Conservation (phyloP, 345 rosid genomes). For the Pistacia atlantica region DNA sequence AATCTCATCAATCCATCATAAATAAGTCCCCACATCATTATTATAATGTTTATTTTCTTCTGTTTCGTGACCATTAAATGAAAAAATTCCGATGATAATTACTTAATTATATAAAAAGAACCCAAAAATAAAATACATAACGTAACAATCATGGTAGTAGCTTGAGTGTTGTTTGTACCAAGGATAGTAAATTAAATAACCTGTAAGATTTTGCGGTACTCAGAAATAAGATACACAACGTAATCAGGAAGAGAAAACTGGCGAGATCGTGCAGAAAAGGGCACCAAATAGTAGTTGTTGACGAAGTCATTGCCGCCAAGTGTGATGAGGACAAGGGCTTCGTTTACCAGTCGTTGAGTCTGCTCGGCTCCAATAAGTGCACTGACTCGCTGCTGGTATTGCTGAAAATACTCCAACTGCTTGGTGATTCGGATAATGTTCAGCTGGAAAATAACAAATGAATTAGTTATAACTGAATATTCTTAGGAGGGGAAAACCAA, state of each 20-base stretch:
- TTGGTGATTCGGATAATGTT: slow-evolving; percentile 70
- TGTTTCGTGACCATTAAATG: too few relatives aligned
- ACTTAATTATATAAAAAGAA: too few relatives aligned
- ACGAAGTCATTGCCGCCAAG: slow-evolving; percentile 94
- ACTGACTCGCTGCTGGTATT: slow-evolving; percentile 63
- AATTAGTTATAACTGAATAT: background rate
- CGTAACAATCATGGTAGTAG: too few relatives aligned
- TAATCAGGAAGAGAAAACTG: slow-evolving; percentile 69
- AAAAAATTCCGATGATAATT: too few relatives aligned
- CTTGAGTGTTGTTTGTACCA: background rate
- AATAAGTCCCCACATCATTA: slow-evolving; percentile 14
- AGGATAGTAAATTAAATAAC: slow-evolving; percentile 28
- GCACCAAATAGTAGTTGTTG: slow-evolving; percentile 86
- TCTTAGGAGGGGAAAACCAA: background rate
- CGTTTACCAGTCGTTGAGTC: slow-evolving; percentile 55
- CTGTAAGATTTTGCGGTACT: slow-evolving; percentile 63
- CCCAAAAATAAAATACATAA: background rate
- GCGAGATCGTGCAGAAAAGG: slow-evolving; percentile 79
- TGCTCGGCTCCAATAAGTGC: slow-evolving; percentile 60
- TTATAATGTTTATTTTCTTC: background rate
- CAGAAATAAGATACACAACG: slow-evolving; percentile 72
- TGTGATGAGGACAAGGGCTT: slow-evolving; percentile 75
- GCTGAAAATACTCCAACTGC: slow-evolving; percentile 66
- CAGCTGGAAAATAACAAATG: slow-evolving; percentile 40
- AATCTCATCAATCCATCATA: background rate